Evolutionary conservation across 176 grass and related monocot genomes (phyloP).

Genomic region (Elymus sibiricus): DNA sequence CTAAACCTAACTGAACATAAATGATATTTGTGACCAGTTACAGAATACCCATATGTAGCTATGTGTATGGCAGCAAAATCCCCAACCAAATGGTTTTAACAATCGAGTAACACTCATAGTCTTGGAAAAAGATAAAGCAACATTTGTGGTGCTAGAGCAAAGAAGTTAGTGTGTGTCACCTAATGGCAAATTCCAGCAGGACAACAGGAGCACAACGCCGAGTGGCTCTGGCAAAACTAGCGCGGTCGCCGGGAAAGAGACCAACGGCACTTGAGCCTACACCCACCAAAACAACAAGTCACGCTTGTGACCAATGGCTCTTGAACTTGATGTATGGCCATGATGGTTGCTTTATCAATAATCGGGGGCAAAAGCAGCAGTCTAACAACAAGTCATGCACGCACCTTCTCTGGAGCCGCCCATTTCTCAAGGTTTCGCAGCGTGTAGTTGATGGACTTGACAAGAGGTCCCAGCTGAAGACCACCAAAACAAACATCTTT

Average conservation of each 20-base stretch:
- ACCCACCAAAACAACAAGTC: background rate
- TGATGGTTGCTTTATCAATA: no score
- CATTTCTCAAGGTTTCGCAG: slow-evolving; percentile 60
- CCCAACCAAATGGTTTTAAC: no score
- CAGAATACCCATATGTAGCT: no score
- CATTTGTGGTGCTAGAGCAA: no score
- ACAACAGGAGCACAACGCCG: slow-evolving; percentile 70
- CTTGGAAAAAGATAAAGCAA: no score
- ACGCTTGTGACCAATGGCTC: no score
- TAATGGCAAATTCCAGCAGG: slow-evolving; percentile 79
- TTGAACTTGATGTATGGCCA: no score
- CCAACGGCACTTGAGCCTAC: slow-evolving; percentile 50
- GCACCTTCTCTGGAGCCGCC: slow-evolving; percentile 53
- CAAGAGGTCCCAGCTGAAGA: slow-evolving; percentile 43
- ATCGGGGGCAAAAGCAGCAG: background rate
- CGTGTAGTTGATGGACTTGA: slow-evolving; percentile 44
- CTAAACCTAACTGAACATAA: no score
- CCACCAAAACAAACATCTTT: background rate
- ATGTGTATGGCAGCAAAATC: no score
- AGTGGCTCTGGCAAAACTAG: slow-evolving; percentile 68
- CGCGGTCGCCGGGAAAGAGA: slow-evolving; percentile 63
- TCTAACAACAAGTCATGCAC: no score
- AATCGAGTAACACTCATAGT: no score
- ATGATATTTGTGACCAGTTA: no score
- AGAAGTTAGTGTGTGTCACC: background rate